Evolutionary conservation across 1,139 yeast genomes (phyloP).

Genomic region (Kurtzmaniella quercitrusa): DNA sequence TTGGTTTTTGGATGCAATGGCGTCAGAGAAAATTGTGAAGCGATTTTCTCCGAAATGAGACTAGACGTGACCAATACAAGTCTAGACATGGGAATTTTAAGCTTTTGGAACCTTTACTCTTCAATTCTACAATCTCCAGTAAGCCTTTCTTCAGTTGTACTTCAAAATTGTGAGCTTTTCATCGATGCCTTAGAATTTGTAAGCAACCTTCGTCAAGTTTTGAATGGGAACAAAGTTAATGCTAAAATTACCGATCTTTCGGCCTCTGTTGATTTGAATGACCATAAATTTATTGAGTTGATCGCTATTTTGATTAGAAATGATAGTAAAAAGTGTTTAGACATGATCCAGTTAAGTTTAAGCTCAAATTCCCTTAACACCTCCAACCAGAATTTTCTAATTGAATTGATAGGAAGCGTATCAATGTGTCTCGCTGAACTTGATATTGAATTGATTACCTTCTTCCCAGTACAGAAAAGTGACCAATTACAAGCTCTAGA

Average conservation of each 20-base stretch:
- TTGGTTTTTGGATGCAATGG: background rate
- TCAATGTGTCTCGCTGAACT: conserved; percentile 14
- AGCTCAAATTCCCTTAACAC: background rate
- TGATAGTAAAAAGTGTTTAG: conserved; percentile 1
- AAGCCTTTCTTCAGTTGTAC: background rate
- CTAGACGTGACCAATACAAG: background rate
- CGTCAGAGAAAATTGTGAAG: background rate
- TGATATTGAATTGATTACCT: conserved; percentile 23
- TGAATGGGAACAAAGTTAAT: background rate
- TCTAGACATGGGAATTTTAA: conserved; percentile 3
- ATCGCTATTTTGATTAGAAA: conserved; percentile 3
- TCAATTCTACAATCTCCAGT: background rate
- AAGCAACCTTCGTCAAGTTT: background rate
- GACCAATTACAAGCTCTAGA: background rate
- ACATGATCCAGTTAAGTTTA: background rate
- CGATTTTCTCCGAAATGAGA: background rate
- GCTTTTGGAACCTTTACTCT: conserved; percentile 1
- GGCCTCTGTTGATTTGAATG: background rate
- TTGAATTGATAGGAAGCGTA: conserved; percentile 1
- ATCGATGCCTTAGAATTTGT: background rate
- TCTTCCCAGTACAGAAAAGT: conserved; percentile 10
- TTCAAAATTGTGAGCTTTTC: background rate
- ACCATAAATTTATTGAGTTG: background rate
- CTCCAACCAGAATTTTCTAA: conserved; percentile 5
- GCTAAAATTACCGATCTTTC: background rate